Evolutionary conservation across 768 basidiomycete species (phyloP).

Genomic region (Lentinula aciculospora): DNA sequence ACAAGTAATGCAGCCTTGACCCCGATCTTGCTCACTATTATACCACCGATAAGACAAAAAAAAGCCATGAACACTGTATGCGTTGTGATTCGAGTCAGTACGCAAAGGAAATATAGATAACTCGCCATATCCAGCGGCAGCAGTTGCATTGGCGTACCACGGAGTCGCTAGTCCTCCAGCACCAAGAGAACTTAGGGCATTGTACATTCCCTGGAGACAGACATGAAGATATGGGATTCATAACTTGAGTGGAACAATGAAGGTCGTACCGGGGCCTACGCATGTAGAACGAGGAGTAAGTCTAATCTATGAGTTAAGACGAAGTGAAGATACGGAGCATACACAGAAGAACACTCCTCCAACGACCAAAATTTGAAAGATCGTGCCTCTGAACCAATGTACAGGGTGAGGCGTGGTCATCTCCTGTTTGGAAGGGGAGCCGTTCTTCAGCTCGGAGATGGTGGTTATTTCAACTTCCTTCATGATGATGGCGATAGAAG

Average conservation of each 20-base stretch:
- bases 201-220: slow-evolving; percentile 22
- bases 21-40: slow-evolving; percentile 27
- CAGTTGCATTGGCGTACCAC: slow-evolving; percentile 22
- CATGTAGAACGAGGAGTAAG: neutral
- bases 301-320: neutral
- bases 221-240: neutral
- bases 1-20: slow-evolving; percentile 20
- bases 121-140: slow-evolving; percentile 24
- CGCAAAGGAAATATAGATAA: neutral
- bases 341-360: slow-evolving; percentile 27
- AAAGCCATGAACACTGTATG: slow-evolving; percentile 23
- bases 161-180: slow-evolving; percentile 27
- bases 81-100: neutral
- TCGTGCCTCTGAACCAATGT: slow-evolving; percentile 25
- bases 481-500: neutral
- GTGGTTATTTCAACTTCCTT: neutral
- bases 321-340: slow-evolving; percentile 6
- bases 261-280: slow-evolving; percentile 20
- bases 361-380: slow-evolving; percentile 25
- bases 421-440: neutral
- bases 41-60: slow-evolving; percentile 24
- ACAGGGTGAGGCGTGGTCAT: slow-evolving; percentile 12
- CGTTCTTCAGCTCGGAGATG: slow-evolving; percentile 11
- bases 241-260: neutral
- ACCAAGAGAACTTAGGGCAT: slow-evolving; percentile 23